Conservation (phyloP, 306 rosid species). For the Astragalus membranaceus region DNA sequence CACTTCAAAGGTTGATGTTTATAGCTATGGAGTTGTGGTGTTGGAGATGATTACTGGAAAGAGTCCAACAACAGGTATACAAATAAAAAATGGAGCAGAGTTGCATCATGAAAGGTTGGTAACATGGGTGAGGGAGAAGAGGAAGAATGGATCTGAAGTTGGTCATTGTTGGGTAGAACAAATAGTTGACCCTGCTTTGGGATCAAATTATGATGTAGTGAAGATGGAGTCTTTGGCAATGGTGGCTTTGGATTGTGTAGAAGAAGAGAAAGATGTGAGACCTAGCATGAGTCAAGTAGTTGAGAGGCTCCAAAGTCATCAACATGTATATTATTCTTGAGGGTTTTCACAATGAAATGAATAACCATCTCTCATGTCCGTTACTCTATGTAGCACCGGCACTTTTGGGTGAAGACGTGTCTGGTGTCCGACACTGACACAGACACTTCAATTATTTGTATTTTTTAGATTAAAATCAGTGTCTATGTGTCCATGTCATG, state of each 20-base stretch:
- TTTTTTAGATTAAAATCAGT: too few relatives aligned
- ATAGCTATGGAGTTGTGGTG: slow-evolving; percentile 4
- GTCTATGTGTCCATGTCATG: too few relatives aligned
- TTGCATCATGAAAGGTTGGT: background rate
- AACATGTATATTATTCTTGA: too few relatives aligned
- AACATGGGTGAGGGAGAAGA: slow-evolving; percentile 13
- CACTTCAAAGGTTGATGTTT: slow-evolving; percentile 7
- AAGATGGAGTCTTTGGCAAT: background rate
- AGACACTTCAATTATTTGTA: too few relatives aligned
- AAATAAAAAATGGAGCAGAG: background rate
- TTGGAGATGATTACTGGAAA: slow-evolving; percentile 12
- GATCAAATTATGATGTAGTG: background rate
- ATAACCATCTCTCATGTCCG: too few relatives aligned
- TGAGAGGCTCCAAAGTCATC: slow-evolving; percentile 1
- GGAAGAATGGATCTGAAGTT: background rate
- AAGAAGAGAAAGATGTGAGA: background rate
- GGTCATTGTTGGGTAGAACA: background rate
- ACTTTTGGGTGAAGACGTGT: too few relatives aligned
- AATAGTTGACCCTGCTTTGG: slow-evolving; percentile 1
- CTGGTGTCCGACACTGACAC: too few relatives aligned
- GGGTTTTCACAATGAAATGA: too few relatives aligned
- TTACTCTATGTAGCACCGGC: too few relatives aligned
- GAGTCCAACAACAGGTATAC: slow-evolving; percentile 9
- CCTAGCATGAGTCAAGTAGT: slow-evolving; percentile 12
- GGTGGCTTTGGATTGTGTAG: slow-evolving; percentile 10